Evolutionary conservation across 108 stramenopile species (phyloP).

Genomic region (Cyclotella cryptica): DNA sequence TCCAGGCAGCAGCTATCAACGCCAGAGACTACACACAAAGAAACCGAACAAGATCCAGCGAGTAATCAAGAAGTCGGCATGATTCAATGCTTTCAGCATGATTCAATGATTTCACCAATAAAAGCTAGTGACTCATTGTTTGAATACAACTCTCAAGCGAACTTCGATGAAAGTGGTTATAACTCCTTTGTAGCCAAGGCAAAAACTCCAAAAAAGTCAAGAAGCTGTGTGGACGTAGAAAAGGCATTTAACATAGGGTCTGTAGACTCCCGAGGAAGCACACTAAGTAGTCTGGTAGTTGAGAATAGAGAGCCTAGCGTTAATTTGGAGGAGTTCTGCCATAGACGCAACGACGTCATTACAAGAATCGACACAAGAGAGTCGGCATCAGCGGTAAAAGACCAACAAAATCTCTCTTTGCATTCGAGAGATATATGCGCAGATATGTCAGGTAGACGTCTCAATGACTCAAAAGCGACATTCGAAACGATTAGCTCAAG

Average conservation of each 20-base stretch:
- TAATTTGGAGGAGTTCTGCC: too few species aligned
- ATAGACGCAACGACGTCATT: too few species aligned
- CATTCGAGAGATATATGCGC: background rate
- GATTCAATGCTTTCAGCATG: background rate
- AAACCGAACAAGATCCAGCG: background rate
- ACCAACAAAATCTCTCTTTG: background rate
- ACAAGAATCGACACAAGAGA: conserved; percentile 1
- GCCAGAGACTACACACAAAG: background rate
- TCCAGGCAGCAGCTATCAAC: conserved; percentile 5
- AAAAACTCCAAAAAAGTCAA: background rate
- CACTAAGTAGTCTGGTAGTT: too few species aligned
- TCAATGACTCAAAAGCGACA: conserved; percentile 10
- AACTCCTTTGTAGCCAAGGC: background rate
- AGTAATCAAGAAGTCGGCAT: background rate
- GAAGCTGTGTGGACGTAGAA: too few species aligned
- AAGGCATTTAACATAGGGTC: too few species aligned
- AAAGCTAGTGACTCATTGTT: conserved; percentile 14
- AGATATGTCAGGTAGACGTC: background rate
- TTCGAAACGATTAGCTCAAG: background rate
- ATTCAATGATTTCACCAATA: background rate
- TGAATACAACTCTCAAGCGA: background rate
- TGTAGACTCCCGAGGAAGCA: too few species aligned
- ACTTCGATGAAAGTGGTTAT: background rate
- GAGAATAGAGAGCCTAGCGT: too few species aligned
- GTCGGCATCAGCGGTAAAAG: background rate